Base-by-base conservation (phyloP, 352 stramenopile species). In the Phytophthora citrophthora region DNA sequence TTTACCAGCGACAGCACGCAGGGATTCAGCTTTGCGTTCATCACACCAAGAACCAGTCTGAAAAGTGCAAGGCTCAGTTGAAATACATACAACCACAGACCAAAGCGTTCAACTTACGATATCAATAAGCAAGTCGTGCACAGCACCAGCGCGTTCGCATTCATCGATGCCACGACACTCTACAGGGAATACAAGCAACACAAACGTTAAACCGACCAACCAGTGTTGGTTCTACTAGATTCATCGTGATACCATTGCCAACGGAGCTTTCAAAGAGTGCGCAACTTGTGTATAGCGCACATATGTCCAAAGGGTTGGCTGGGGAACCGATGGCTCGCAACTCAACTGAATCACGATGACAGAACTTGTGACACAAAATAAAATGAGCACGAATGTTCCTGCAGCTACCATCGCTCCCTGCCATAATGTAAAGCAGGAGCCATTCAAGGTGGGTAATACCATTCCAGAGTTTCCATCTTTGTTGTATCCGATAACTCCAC, bases 231-330 rank as follows among this genome's bases (percentile, higher is more conserved):
- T 51, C 40, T 40, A 51, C 40, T 27, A 18, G 13, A 10, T 20
- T 46, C 34, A 31, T 51, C n/a, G 5, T 39, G 27, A 29, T 69
- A 89, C 81, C 70, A 90, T 59, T 32, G 77, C 81, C 10, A 92
- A 58, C 26, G 79, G 79, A 4, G 67, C 64, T 27, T 77, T 81
- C 9, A 80, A n/a, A 4, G 63, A 32, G n/a, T 81, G 70, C 10
- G 59, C 65, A 41, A 81, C 40, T 26, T 64, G 54, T 8, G 61
- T 72, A 48, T 89, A 90, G 1, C 75, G 70, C 11, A 81, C 54
- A 68, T 90, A 75, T 4, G 75, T 89, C 83, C 83, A 92, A 26
- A 90, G 24, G 11, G 75, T 83, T 44, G 83, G 79, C 4, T 75
- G 18, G 1, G 83, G 83, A 11, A 52, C 24, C 1, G 83, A 88